Base-by-base conservation (phyloP, 108 stramenopile genomes). In the Epithemia pelagica region DNA sequence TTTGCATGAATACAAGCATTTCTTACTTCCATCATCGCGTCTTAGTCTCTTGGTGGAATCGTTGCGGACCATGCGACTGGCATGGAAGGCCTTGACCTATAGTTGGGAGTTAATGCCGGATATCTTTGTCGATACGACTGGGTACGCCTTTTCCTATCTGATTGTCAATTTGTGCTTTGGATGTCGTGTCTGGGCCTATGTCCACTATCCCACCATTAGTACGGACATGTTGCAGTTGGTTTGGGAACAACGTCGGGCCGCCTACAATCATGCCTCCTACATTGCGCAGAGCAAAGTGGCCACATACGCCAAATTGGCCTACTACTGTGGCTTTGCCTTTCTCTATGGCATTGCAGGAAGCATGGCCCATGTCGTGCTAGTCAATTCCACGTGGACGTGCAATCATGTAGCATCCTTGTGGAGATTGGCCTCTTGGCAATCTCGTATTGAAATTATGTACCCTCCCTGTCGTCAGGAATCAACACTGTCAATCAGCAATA, bases 131-230 rank as follows among this genome's bases (percentile, higher is more conserved):
- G 98, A 98, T 66, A 98, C 97, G 10, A 98, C 95, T 0, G 98
- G 98, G 20, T 95, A 80, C 61, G 96, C 96, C 25, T 99, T 98
- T 82, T 91, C 95, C 0, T 96, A 82, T 75, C 67, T 89, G 1
- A 81, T 97, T 26, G 94, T 95, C 0, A 75, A 73, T 65, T 1
- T 88, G 0, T 65, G 88, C 22, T 62, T 63, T 22, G 78, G 81
- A 10, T 84, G 83, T 37, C 70, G 66, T 54, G 78, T 97, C 30
- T 77, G 82, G 24, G 80, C 95, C 23, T 99, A 99, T 80, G 95
- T 96, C 15, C 99, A 99, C 75, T 99, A 99, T 81, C 97, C 99
- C 2, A 98, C 97, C 8, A 95, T 98, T 56, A 89, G 87, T 57
- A 88, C 88, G n/a, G 99, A 99, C 65, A 99, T 99, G 99, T 78